Conservation (phyloP, 352 stramenopile species). For the Phytophthora meadii region DNA sequence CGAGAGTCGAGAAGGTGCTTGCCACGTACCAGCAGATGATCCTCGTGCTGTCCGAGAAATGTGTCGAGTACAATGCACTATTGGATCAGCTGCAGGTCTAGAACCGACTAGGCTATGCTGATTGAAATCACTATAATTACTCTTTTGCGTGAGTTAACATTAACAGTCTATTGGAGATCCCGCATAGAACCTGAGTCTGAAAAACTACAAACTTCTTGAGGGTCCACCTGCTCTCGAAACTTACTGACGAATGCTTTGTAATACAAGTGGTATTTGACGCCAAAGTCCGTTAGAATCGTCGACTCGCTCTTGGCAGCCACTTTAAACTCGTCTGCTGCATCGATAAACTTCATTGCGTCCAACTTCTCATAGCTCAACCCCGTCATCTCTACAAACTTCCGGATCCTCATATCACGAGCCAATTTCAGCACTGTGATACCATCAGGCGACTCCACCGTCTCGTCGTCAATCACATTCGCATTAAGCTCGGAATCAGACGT, state of each 20-base stretch:
- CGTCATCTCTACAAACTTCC: conserved; percentile 69
- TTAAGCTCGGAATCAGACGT: conserved; percentile 68
- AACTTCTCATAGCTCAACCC: conserved; percentile 45
- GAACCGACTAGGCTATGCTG: not conserved
- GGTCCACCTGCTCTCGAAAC: conserved; percentile 28
- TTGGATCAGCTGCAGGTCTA: conserved; percentile 60
- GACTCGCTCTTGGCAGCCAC: conserved; percentile 24
- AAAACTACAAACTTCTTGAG: conserved; percentile 27
- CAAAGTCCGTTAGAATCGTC: conserved; percentile 37
- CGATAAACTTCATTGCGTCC: conserved; percentile 51
- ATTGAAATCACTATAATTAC: no score
- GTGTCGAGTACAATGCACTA: conserved; percentile 65
- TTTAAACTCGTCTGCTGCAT: conserved; percentile 52
- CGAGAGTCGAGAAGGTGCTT: conserved; percentile 58
- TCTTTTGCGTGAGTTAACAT: no score
- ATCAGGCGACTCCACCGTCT: conserved; percentile 33
- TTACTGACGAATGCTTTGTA: conserved; percentile 10
- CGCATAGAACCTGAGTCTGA: conserved; percentile 9
- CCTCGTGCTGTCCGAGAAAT: conserved; percentile 74
- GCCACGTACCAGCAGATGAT: conserved; percentile 74
- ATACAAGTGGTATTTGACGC: conserved; percentile 10
- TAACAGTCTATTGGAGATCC: conserved; percentile 10
- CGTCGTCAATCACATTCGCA: conserved; percentile 58
- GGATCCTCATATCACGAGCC: conserved; percentile 56
- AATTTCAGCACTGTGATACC: conserved; percentile 45